These are phyloP conservation scores for Periconia sp. DNA, from an alignment of 2,329 filamentous ascomycete species.

Conservation along the genomic window DNA sequence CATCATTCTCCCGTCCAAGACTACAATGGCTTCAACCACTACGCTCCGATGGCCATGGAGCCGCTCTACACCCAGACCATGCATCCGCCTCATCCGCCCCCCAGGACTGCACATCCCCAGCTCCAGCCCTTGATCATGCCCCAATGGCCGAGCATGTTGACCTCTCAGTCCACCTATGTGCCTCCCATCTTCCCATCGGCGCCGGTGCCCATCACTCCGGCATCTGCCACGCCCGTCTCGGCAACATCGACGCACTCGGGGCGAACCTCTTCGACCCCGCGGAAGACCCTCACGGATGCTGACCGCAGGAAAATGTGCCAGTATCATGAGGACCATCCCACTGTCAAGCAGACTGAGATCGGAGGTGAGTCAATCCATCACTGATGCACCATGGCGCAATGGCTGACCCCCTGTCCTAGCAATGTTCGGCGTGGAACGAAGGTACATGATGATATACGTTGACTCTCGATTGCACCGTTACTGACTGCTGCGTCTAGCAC, in stretches of 20 bases:
- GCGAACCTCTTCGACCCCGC: conserved; percentile 65
- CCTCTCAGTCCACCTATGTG: conserved; percentile 49
- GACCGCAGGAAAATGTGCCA: conserved; percentile 93
- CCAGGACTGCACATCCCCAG: conserved; percentile 46
- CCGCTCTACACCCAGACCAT: conserved; percentile 45
- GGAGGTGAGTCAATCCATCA: conserved; percentile 66
- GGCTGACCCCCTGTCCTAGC: conserved; percentile 58
- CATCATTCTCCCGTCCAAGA: conserved; percentile 50
- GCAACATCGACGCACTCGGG: conserved; percentile 45
- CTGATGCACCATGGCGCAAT: conserved; percentile 2
- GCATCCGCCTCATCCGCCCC: conserved; percentile 44
- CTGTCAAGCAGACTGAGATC: conserved; percentile 94
- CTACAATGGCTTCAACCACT: conserved; percentile 46
- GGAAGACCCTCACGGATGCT: conserved; percentile 88
- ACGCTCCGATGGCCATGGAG: conserved; percentile 48
- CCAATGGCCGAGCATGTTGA: conserved; percentile 51
- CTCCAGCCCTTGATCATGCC: conserved; percentile 50
- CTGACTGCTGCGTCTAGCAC: conserved; percentile 66
- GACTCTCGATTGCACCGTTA: conserved; percentile 11
- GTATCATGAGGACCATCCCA: conserved; percentile 88
- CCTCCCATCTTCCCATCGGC: conserved; percentile 45
- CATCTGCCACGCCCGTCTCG: conserved; percentile 47
- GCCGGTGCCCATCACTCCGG: conserved; percentile 44
- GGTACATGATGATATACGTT: conserved; percentile 61
- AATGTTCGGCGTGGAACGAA: conserved; percentile 95